phyloP scores from a whole-genome alignment of 2,329 filamentous ascomycete genomes.

The Mollisia scopiformis region DNA sequence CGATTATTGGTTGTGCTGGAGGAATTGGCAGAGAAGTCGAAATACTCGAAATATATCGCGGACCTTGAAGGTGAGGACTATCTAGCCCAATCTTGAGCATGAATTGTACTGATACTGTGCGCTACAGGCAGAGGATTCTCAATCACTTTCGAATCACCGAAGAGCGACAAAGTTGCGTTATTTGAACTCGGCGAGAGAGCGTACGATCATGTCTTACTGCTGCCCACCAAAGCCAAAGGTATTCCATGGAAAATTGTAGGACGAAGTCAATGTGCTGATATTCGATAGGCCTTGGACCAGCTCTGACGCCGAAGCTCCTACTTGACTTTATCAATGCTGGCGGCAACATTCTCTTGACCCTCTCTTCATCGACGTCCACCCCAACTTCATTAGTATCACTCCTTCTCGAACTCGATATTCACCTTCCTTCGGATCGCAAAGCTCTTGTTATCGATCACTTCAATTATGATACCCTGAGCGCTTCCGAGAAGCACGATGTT shows the following conservation, averaged over 20 bases:
- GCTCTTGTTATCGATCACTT: conserved; percentile 93
- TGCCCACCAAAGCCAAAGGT: conserved; percentile 92
- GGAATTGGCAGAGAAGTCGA: conserved; percentile 76
- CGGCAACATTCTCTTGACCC: conserved; percentile 87
- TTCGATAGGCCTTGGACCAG: conserved; percentile 76
- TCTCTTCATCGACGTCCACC: conserved; percentile 72
- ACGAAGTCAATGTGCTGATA: conserved; percentile 11
- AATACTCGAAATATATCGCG: conserved; percentile 80
- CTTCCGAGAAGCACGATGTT: conserved; percentile 85
- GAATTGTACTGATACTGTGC: not conserved
- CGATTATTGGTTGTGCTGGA: conserved; percentile 87
- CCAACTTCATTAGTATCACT: conserved; percentile 76
- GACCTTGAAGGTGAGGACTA: conserved; percentile 66
- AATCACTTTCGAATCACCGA: conserved; percentile 80
- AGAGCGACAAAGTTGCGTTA: conserved; percentile 74
- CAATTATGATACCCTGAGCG: conserved; percentile 80
- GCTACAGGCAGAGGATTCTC: conserved; percentile 77
- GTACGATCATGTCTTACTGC: conserved; percentile 89
- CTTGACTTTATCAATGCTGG: conserved; percentile 90
- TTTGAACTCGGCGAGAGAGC: conserved; percentile 85
- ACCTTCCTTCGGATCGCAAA: conserved; percentile 83
- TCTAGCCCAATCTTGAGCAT: not conserved
- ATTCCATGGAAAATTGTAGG: conserved; percentile 20
- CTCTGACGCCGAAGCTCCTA: conserved; percentile 81
- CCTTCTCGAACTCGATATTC: conserved; percentile 86